phyloP scores from a whole-genome alignment of 352 stramenopile genomes.

The Globisporangium apiculatum region DNA sequence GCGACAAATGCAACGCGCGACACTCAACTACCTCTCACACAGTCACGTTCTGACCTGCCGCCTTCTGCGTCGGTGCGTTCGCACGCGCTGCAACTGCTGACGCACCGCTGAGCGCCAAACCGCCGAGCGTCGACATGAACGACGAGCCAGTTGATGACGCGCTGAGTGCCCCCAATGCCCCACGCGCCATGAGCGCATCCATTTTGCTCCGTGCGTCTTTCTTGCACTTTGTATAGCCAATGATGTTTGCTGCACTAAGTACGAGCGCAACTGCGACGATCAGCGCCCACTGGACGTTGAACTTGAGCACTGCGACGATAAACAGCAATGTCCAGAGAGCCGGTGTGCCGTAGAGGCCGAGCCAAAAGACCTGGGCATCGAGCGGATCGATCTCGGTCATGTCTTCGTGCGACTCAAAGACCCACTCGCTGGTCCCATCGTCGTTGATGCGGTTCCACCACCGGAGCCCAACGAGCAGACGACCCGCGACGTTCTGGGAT shows the following conservation, averaged over 20 bases:
- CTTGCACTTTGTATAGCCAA: slow-evolving; percentile 97
- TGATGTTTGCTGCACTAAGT: slow-evolving; percentile 94
- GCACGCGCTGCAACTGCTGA: neutral
- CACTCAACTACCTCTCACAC: slow-evolving; percentile 21
- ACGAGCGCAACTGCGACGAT: slow-evolving; percentile 91
- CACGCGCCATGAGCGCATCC: slow-evolving; percentile 73
- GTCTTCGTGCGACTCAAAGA: slow-evolving; percentile 94
- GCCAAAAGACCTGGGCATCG: slow-evolving; percentile 94
- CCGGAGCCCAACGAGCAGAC: slow-evolving; percentile 91
- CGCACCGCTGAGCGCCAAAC: slow-evolving; percentile 45
- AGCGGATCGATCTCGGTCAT: slow-evolving; percentile 85
- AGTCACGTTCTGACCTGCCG: slow-evolving; percentile 25
- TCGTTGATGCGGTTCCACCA: slow-evolving; percentile 98
- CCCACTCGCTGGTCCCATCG: slow-evolving; percentile 93
- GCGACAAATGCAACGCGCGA: no score
- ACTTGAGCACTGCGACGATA: slow-evolving; percentile 90
- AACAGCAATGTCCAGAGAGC: slow-evolving; percentile 89
- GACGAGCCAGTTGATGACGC: slow-evolving; percentile 52
- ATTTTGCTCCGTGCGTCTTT: slow-evolving; percentile 86
- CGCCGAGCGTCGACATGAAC: slow-evolving; percentile 71
- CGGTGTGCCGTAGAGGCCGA: slow-evolving; percentile 92
- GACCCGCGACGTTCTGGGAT: slow-evolving; percentile 75
- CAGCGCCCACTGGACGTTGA: slow-evolving; percentile 93
- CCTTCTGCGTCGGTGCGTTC: slow-evolving; percentile 1
- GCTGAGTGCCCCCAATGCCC: slow-evolving; percentile 58